phyloP scores from a whole-genome alignment of 192 early-diverging fungal genomes.

The Coemansia sp. region DNA sequence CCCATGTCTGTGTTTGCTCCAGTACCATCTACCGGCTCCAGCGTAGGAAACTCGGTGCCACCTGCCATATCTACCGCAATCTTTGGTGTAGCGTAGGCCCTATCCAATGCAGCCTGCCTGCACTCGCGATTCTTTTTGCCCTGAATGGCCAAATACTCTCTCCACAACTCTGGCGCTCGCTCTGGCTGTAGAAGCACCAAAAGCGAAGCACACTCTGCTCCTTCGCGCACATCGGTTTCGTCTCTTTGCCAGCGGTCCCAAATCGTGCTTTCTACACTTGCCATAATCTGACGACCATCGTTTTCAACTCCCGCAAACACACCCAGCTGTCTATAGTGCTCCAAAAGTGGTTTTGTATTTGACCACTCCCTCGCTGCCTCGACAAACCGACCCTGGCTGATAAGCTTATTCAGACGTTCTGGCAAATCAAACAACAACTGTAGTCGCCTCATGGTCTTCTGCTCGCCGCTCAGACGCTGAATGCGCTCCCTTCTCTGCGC shows the following conservation, averaged over 20 bases:
- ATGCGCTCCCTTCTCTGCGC: conserved; percentile 69
- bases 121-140: conserved; percentile 25
- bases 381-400: conserved; percentile 59
- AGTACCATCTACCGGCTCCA: background rate
- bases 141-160: conserved; percentile 45
- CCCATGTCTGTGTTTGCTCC: background rate
- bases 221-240: conserved; percentile 24
- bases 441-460: conserved; percentile 71
- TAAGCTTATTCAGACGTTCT: conserved; percentile 60
- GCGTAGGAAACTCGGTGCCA: conserved; percentile 4
- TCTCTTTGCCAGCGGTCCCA: conserved; percentile 40
- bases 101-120: conserved; percentile 23
- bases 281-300: conserved; percentile 80
- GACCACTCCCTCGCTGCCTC: conserved; percentile 78
- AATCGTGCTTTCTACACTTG: conserved; percentile 62
- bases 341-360: conserved; percentile 65
- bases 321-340: conserved; percentile 73
- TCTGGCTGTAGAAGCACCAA: conserved; percentile 41
- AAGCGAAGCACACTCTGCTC: conserved; percentile 41
- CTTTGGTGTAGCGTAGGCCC: background rate
- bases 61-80: background rate
- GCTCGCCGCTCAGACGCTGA: conserved; percentile 66
- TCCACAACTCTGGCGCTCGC: conserved; percentile 21
- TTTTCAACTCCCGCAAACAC: conserved; percentile 75
- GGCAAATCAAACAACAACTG: conserved; percentile 91